Evolutionary conservation across 2,329 filamentous ascomycete species (phyloP).

Genomic region (Aspergillus calidoustus): DNA sequence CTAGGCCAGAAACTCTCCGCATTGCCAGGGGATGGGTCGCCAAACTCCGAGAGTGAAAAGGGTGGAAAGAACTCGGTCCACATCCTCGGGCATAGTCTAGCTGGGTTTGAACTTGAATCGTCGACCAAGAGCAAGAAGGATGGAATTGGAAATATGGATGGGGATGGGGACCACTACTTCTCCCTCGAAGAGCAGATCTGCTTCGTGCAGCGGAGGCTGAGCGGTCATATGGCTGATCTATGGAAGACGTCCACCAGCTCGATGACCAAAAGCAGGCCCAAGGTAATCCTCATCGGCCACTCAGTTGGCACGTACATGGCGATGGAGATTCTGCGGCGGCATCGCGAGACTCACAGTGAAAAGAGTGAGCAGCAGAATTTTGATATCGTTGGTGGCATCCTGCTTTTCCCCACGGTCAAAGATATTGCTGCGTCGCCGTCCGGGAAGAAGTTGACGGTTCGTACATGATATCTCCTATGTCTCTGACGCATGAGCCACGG

Average conservation of each 20-base stretch:
- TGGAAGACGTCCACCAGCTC: neutral
- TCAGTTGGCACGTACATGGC: conserved; percentile 75
- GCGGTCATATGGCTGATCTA: conserved; percentile 20
- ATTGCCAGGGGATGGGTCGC: neutral
- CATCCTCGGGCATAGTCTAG: conserved; percentile 42
- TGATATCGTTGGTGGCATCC: conserved; percentile 57
- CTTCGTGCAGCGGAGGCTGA: conserved; percentile 50
- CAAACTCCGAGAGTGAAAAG: neutral
- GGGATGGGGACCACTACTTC: conserved; percentile 25
- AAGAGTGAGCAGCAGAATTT: conserved; percentile 27
- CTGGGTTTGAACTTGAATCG: conserved; percentile 38
- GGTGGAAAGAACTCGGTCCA: conserved; percentile 20
- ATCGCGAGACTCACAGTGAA: conserved; percentile 44
- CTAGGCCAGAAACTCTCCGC: conserved; percentile 33
- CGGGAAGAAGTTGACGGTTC: conserved; percentile 57
- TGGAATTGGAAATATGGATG: no score
- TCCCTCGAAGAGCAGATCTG: conserved; percentile 57
- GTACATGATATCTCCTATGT: conserved; percentile 8
- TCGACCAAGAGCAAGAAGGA: neutral
- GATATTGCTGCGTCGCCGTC: conserved; percentile 68
- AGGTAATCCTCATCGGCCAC: conserved; percentile 71
- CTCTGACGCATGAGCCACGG: no score
- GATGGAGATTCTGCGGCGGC: conserved; percentile 68
- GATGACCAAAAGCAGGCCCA: conserved; percentile 21
- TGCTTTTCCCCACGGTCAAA: conserved; percentile 76